These are phyloP conservation scores for Jamesozyma hellenica DNA, from an alignment of 805 yeast species.

Conservation along the genomic window DNA sequence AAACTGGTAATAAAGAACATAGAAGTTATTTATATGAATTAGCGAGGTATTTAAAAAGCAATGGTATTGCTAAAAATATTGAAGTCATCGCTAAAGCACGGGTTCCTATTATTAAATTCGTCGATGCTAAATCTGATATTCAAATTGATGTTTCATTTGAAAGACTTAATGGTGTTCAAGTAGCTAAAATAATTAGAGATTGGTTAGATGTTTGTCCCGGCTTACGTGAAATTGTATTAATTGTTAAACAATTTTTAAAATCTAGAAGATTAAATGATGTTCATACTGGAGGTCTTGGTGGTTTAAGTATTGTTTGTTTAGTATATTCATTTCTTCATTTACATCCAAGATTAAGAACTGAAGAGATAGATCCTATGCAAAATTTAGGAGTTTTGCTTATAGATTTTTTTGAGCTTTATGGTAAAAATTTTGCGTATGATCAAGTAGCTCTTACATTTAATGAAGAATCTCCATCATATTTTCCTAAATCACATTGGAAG, in stretches of 20 bases:
- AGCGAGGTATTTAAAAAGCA: constrained; percentile 55
- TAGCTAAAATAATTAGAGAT: constrained; percentile 63
- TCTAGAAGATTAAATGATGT: constrained; percentile 76
- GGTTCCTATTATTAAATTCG: constrained; percentile 89
- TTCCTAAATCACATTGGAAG: constrained; percentile 47
- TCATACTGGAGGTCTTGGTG: constrained; percentile 90
- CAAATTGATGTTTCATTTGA: constrained; percentile 89
- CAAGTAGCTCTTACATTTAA: constrained; percentile 56
- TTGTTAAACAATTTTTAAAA: constrained; percentile 76
- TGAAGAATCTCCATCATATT: constrained; percentile 47
- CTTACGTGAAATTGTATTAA: constrained; percentile 67
- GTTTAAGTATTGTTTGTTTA: constrained; percentile 83
- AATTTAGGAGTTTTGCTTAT: constrained; percentile 80
- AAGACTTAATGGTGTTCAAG: constrained; percentile 67
- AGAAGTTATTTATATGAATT: constrained; percentile 61
- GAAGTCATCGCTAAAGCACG: constrained; percentile 85
- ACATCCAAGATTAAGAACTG: constrained; percentile 68
- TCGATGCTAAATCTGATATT: constrained; percentile 57
- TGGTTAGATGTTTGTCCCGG: constrained; percentile 75
- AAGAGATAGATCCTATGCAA: constrained; percentile 54
- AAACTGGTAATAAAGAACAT: constrained; percentile 45
- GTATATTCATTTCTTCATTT: constrained; percentile 67
- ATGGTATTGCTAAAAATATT: constrained; percentile 54
- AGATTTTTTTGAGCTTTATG: constrained; percentile 89
- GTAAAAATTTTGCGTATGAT: constrained; percentile 80